Base-by-base conservation (phyloP, 2,329 filamentous ascomycete genomes). In the Nectriaceae sp. region DNA sequence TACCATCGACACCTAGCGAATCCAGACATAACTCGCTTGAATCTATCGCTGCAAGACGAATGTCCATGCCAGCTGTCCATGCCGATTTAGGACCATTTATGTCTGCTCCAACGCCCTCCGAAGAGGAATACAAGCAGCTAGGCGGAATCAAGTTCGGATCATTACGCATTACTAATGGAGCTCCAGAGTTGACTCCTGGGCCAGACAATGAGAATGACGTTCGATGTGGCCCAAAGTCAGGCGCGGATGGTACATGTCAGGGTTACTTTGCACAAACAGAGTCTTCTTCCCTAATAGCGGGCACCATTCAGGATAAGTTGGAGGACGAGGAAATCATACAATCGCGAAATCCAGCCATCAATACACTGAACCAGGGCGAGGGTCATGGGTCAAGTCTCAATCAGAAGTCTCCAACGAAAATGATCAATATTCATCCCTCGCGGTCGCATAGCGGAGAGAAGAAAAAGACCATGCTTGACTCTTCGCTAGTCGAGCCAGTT, bases 111-210 rank as follows among this genome's bases (percentile, higher is more conserved):
- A 72, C 70, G 8, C 70, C 83, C 0, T 76, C 70, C 35, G 82
- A 84, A 20, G 64, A 71, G 21, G 75, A 80, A n/a, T 85, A 85
- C 57, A 73, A 74, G 50, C 80, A 84, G 39, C 76, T 82, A 24
- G 83, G 83, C 3, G 79, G 75, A 11, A 85, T 84, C 61, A 83
- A 83, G 60, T 76, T 84, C 44, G 84, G 84, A 2, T 81, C 81
- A 2, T 60, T 87, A 42, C 77, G 80, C 29, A 85, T 87, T 47
- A 84, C 74, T 19, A 87, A 87, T 63, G 83, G 81, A 13, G 70
- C 72, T 3, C 83, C 83, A 3, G 65, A 65, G 13, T 66, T 69
- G n/a, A 81, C 76, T 68, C 73, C 47, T 40, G 57, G 65, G 42
- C 21, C 52, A 11, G 59, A 64, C n/a, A 37, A 56, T 41, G 50